Evolutionary conservation across 208 protist genomes (phyloP).

Genomic region (Blechomonas ayalai): DNA sequence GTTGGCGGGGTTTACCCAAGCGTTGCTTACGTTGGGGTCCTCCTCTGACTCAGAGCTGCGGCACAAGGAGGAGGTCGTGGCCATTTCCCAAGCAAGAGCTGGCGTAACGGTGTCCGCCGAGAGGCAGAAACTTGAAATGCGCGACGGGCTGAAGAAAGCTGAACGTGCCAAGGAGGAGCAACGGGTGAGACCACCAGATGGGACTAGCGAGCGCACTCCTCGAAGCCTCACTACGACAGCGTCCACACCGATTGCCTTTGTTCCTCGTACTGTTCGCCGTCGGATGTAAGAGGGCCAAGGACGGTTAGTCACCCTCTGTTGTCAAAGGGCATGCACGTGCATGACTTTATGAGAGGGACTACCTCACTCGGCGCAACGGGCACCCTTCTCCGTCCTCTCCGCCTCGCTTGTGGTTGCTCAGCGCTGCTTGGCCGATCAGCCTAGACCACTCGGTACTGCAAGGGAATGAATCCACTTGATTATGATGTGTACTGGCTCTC

Average conservation of each 20-base stretch:
- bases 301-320: no score
- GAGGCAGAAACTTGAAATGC: conserved; percentile 41
- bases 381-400: no score
- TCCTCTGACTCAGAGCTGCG: not conserved
- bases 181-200: not conserved
- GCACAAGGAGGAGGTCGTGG: conserved; percentile 45
- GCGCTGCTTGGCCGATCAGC: no score
- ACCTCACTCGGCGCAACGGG: no score
- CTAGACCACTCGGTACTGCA: no score
- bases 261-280: conserved; percentile 40
- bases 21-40: conserved; percentile 16
- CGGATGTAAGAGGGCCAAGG: conserved; percentile 8
- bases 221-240: not conserved
- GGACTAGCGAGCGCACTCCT: not conserved
- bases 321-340: no score
- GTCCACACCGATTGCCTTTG: conserved; percentile 21
- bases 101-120: conserved; percentile 43
- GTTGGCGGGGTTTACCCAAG: conserved; percentile 5
- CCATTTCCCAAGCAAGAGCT: conserved; percentile 25
- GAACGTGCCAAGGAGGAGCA: conserved; percentile 4
- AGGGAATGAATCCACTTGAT: no score
- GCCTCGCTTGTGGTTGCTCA: no score
- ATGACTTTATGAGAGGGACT: no score
- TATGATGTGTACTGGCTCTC: no score
- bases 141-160: conserved; percentile 29